phyloP scores from a whole-genome alignment of 179 eudicot species.

The Nepenthes alata region DNA sequence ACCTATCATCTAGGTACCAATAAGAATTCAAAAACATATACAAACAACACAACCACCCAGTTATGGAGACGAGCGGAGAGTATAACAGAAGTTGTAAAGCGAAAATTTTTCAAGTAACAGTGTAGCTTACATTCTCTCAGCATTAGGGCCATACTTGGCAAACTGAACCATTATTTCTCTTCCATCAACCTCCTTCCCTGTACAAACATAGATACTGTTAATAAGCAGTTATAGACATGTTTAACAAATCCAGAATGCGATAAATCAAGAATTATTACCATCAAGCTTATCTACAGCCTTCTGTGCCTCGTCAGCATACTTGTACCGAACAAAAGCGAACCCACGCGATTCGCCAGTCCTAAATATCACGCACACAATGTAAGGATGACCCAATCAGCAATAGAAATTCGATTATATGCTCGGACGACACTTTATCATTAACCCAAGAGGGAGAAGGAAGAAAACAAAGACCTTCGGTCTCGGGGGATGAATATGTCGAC shows the following conservation, averaged over 20 bases:
- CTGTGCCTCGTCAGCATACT: constrained; percentile 89
- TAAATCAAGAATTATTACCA: constrained; percentile 28
- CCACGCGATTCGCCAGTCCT: constrained; percentile 98
- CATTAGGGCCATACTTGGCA: constrained; percentile 93
- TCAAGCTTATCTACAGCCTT: constrained; percentile 92
- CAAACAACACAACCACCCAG: no score
- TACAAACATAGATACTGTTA: not conserved
- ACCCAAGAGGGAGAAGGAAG: not conserved
- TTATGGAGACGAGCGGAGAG: no score
- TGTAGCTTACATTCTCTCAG: constrained; percentile 68
- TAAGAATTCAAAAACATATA: no score
- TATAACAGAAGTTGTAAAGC: no score
- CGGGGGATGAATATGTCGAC: constrained; percentile 88
- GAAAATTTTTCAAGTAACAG: no score
- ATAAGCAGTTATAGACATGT: not conserved
- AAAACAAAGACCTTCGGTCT: constrained; percentile 50
- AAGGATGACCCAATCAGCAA: not conserved
- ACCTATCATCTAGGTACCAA: no score
- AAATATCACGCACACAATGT: not conserved
- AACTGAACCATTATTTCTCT: constrained; percentile 92
- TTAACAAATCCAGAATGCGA: not conserved
- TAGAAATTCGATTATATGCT: not conserved
- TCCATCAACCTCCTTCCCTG: constrained; percentile 91
- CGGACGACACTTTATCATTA: not conserved
- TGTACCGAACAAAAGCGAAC: constrained; percentile 89